Base-by-base conservation (phyloP, 192 early-diverging fungal genomes). In the Pilobolus umbonatus region DNA sequence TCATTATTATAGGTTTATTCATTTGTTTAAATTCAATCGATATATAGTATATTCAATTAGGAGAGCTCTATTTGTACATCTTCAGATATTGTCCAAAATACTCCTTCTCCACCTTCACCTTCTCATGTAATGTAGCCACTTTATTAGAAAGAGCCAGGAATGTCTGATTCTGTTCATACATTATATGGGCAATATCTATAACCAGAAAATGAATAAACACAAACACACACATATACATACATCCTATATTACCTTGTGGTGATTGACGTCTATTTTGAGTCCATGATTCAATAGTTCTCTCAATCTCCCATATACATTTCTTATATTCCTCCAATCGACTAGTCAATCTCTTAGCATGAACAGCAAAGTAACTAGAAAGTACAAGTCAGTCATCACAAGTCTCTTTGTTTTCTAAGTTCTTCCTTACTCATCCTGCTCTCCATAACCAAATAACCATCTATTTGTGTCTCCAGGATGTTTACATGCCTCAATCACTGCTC, bases 261-360 rank as follows among this genome's bases (percentile, higher is more conserved):
- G 60, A 68, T 46, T 68, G 50, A 3, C 19, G 14, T 47, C 46
- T 55, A 39, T 57, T 55, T 21, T 62, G 35, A n/a, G 55, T 38
- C 60, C 55, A 56, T 25, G 60, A 62, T 30, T 56, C 42, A 11
- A 51, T 56, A 39, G 60, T 62, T 22, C 55, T 48, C 47, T 68
- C 60, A 29, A 68, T 68, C 45, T 68, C 67, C 48, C 29, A 51
- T 14, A 68, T 62, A 34, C 60, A 58, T 39, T 61, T 62, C 35
- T 62, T 62, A 35, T 68, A 68, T 61, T 57, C 48, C 30, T 62
- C 61, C 40, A 62, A 62, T n/a, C 67, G 60, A 22, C 43, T 47
- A 14, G 49, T 25, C 22, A 68, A 54, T 15, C 47, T 34, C 17
- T 61, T 56, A 4, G 67, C 44, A 30, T 62, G 25, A 19, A 31